Percentiles rank a stretch among this genome's conserved stretches.
phyloP scores from a whole-genome alignment of 73 alveolate genomes.

The Stentor roeselii region DNA sequence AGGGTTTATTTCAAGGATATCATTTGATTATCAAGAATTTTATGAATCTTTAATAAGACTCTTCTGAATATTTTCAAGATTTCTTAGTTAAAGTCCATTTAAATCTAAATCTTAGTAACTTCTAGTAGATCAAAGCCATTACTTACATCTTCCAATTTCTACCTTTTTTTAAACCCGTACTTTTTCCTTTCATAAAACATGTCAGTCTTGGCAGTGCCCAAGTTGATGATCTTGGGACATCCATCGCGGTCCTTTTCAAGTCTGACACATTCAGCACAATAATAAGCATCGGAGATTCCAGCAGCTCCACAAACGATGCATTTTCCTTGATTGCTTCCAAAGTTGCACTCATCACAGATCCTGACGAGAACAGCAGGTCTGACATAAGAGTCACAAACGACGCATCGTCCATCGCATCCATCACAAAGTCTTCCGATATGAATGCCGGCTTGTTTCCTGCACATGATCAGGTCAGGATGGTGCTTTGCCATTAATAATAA shows the following conservation, averaged over 20 bases:
- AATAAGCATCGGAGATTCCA: slow-evolving; percentile 98
- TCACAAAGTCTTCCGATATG: slow-evolving; percentile 97
- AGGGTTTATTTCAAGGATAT: no score
- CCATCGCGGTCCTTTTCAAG: slow-evolving; percentile 98
- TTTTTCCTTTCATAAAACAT: slow-evolving; percentile 97
- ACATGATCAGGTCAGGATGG: slow-evolving; percentile 98
- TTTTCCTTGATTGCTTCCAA: slow-evolving; percentile 92
- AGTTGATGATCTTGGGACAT: slow-evolving; percentile 97
- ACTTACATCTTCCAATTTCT: neutral
- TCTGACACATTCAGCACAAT: slow-evolving; percentile 92
- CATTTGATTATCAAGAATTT: no score
- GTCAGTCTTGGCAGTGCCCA: slow-evolving; percentile 98
- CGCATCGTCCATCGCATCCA: slow-evolving; percentile 98
- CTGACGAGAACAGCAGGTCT: slow-evolving; percentile 85
- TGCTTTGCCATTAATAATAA: slow-evolving; percentile 98
- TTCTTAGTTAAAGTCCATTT: neutral
- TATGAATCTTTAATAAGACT: no score
- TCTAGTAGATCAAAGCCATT: neutral
- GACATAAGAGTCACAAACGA: slow-evolving; percentile 97
- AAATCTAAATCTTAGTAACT: neutral
- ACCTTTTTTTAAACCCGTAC: slow-evolving; percentile 82
- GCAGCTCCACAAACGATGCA: slow-evolving; percentile 97
- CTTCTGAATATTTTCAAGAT: no score
- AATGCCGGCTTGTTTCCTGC: slow-evolving; percentile 98
- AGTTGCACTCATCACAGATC: slow-evolving; percentile 35